Conservation (phyloP, 768 basidiomycete genomes). For the Leccinum truebloodii region DNA sequence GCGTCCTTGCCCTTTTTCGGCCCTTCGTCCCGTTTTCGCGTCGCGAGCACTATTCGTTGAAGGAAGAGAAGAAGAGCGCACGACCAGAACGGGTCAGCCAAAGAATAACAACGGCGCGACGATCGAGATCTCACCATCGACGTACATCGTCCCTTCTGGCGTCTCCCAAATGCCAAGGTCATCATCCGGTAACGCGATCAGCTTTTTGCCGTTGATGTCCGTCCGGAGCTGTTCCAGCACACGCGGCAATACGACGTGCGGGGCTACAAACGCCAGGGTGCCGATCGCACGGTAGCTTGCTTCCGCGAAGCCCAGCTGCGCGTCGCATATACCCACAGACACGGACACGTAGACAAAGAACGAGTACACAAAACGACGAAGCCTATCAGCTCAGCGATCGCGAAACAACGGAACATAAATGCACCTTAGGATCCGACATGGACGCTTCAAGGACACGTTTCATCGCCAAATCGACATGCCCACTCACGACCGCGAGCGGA, state of each 20-base stretch:
- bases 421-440: slow-evolving; percentile 48
- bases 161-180: slow-evolving; percentile 88
- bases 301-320: slow-evolving; percentile 51
- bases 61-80: background rate
- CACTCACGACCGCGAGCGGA: slow-evolving; percentile 59
- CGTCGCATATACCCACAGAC: background rate
- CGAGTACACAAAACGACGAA: background rate
- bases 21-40: slow-evolving; percentile 52
- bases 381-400: background rate
- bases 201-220: slow-evolving; percentile 61
- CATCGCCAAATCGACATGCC: slow-evolving; percentile 51
- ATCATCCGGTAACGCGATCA: slow-evolving; percentile 64
- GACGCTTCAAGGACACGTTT: slow-evolving; percentile 50
- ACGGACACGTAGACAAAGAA: background rate
- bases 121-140: slow-evolving; percentile 60
- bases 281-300: slow-evolving; percentile 76
- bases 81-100: background rate
- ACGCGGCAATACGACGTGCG: slow-evolving; percentile 63
- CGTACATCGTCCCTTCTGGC: slow-evolving; percentile 75
- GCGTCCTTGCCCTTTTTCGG: slow-evolving; percentile 81
- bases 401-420: background rate
- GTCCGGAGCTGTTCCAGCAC: slow-evolving; percentile 64
- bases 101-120: background rate
- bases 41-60: slow-evolving; percentile 55
- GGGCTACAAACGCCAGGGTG: slow-evolving; percentile 80